These are phyloP conservation scores for Tilletia caries DNA, from an alignment of 1,284 basidiomycete genomes.

Conservation along the genomic window DNA sequence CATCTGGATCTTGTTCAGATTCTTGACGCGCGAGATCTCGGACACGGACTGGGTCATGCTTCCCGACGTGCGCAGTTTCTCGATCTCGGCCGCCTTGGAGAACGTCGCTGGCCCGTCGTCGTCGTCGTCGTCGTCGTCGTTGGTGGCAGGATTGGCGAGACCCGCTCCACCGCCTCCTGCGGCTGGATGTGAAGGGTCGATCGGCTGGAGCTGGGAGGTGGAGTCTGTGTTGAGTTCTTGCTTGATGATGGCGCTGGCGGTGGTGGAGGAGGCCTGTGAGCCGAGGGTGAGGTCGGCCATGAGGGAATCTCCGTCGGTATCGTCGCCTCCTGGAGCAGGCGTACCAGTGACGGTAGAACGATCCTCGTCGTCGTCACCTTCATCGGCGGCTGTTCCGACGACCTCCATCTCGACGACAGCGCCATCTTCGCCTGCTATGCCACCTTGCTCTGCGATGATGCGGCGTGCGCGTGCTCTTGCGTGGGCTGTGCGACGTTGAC, in stretches of 20 bases:
- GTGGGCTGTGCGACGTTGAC: background rate
- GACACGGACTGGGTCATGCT: slow-evolving; percentile 99
- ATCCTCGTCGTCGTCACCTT: background rate
- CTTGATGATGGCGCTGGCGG: too few species aligned
- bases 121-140: too few species aligned
- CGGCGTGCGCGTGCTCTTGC: background rate
- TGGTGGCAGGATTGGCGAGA: too few species aligned
- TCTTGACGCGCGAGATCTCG: slow-evolving; percentile 96
- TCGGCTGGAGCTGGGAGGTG: too few species aligned
- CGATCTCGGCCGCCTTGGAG: too few species aligned
- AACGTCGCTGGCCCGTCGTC: background rate
- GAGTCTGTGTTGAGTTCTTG: too few species aligned
- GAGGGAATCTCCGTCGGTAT: background rate
- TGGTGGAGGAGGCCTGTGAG: background rate
- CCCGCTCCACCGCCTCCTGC: too few species aligned
- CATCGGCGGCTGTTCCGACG: background rate
- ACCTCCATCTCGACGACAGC: slow-evolving; percentile 2
- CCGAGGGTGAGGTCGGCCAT: background rate
- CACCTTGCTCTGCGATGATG: background rate
- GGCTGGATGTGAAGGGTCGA: too few species aligned
- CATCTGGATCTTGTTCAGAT: slow-evolving; percentile 92
- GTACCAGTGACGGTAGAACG: background rate
- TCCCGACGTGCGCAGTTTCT: slow-evolving; percentile 92
- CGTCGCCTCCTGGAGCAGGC: background rate
- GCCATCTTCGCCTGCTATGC: background rate